Evolutionary conservation across 2,329 filamentous ascomycete genomes (phyloP), one percentile per base, ranked within the genome.

Genomic region (Podosphaera fusca): DNA sequence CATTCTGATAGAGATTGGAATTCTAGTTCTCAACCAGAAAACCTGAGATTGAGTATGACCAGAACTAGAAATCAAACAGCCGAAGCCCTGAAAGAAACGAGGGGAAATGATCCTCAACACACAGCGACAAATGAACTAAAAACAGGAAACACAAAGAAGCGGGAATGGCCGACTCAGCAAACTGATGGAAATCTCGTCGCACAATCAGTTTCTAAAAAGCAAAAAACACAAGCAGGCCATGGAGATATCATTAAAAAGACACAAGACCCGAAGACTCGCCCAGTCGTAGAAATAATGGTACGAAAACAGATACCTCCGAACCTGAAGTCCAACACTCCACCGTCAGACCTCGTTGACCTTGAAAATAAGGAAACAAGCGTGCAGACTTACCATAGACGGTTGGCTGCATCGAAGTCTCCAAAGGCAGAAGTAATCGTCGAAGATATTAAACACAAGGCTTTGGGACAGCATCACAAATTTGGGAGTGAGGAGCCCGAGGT

Each of bases 231-330:
- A 29, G 62, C 62, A 30, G 59, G 62, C 2, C 60, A 61, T 30
- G 60, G 46, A 51, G 64, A 63, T 46, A 61, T 58, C 34, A 58
- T 58, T 4, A 58, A 61, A 36, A 56, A 54, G 29, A 54, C 49
- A 33, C 55, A 45, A 21, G 55, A 36, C 14, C 47, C 55, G 21
- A 61, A 61, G 30, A 61, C 58, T 4, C 55, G 60, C 34, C 56
- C 59, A 34, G 60, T 61, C 2, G 64, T 65, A 4, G 66, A 65
- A 35, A 64, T 66, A 38, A 60, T 63, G 30, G 59, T 51, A 29
- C 60, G 36, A 46, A 56, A 40, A 7, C 31, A 53, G 36, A 46
- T 55, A 30, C 55, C 57, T 2, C 10, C 35, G 1, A 38, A 10
- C 35, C 35, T 6, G 5, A 5, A 38, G 35, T 6, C 6, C 10